A percentile compares a stretch with the other conserved stretches of the same genome.
phyloP scores from a whole-genome alignment of 768 basidiomycete genomes.

The Tulasnella sp. region DNA sequence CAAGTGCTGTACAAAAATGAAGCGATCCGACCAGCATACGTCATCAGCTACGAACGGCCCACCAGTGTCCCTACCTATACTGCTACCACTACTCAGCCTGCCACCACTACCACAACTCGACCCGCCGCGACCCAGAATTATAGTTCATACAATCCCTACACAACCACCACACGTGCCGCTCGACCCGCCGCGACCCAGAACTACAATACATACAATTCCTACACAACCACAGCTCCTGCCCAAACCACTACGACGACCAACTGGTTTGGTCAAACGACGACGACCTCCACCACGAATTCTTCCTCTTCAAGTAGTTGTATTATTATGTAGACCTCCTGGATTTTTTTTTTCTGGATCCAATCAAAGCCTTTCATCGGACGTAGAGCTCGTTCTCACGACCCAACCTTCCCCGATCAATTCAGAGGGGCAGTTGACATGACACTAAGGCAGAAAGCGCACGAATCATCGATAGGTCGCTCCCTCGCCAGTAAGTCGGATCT shows the following conservation, averaged over 20 bases:
- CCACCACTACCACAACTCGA: not conserved
- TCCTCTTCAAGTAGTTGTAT: not conserved
- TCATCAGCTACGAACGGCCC: not conserved
- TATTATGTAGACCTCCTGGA: not conserved
- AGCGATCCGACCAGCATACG: not conserved
- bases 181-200: not conserved
- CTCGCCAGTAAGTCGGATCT: no score
- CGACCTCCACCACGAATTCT: not conserved
- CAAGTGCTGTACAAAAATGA: slow-evolving; percentile 5
- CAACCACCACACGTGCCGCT: not conserved
- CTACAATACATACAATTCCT: not conserved
- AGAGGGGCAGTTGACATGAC: no score
- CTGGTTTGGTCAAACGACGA: not conserved
- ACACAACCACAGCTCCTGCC: not conserved
- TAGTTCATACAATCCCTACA: no score
- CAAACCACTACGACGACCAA: not conserved
- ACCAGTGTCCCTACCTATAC: not conserved
- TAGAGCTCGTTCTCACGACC: no score
- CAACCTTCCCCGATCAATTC: no score
- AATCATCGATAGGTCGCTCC: no score
- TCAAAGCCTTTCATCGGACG: no score
- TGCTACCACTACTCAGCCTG: not conserved
- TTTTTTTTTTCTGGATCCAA: no score
- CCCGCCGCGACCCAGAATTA: not conserved
- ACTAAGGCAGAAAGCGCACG: no score